These are phyloP conservation scores for Letharia columbiana DNA, from an alignment of 495 filamentous ascomycete genomes.

Conservation along the genomic window DNA sequence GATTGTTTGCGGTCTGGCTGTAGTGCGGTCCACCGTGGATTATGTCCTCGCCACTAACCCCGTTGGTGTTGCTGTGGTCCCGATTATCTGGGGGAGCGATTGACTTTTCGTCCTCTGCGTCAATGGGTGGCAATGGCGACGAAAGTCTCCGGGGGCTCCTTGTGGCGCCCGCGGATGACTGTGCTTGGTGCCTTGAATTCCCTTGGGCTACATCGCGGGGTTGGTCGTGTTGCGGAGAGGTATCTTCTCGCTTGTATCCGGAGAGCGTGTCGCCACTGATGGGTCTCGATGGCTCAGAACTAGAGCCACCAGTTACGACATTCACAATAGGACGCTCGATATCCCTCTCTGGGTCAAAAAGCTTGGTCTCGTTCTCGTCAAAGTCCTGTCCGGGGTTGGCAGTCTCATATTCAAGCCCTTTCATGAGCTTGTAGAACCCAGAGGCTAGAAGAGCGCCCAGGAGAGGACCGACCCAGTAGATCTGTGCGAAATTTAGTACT, in stretches of 20 bases:
- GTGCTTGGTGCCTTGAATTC: neutral
- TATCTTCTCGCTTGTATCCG: conserved; percentile 13
- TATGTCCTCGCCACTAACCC: conserved; percentile 2
- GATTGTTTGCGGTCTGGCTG: conserved; percentile 36
- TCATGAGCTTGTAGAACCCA: conserved; percentile 59
- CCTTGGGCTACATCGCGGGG: neutral
- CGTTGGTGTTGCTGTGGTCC: neutral
- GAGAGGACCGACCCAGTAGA: conserved; percentile 58
- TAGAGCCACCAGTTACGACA: conserved; percentile 2
- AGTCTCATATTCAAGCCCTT: conserved; percentile 62
- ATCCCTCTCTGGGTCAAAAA: conserved; percentile 15
- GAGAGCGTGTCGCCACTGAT: conserved; percentile 17
- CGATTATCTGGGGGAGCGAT: neutral
- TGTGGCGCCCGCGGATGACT: neutral
- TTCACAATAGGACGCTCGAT: conserved; percentile 14
- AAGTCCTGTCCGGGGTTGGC: conserved; percentile 69
- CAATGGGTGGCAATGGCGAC: conserved; percentile 8
- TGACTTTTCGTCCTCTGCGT: conserved; percentile 5
- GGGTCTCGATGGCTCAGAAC: conserved; percentile 8
- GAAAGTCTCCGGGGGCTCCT: neutral
- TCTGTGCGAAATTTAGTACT: conserved; percentile 26
- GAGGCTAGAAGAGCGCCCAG: conserved; percentile 58
- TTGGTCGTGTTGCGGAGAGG: conserved; percentile 5
- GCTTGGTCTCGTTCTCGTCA: conserved; percentile 18
- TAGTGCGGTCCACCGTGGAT: conserved; percentile 34